These are phyloP conservation scores for Balakata baccata DNA, from an alignment of 345 rosid species.

Conservation along the genomic window DNA sequence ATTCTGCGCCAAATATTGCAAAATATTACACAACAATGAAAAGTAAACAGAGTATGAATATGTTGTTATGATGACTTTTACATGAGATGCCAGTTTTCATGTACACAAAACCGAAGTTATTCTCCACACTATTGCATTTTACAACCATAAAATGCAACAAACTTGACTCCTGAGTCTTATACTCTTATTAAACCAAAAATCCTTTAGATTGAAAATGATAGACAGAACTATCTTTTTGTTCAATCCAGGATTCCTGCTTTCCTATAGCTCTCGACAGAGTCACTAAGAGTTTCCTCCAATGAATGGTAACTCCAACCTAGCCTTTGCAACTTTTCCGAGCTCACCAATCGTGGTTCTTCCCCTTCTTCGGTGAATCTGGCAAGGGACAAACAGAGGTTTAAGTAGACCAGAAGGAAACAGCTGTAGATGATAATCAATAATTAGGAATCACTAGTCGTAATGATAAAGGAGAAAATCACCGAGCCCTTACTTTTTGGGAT, in stretches of 20 bases:
- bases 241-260: constrained; percentile 24
- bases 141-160: no score
- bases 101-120: no score
- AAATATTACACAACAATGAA: no score
- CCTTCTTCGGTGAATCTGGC: constrained; percentile 29
- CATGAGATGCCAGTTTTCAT: no score
- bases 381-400: neutral
- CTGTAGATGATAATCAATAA: neutral
- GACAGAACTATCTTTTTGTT: neutral
- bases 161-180: no score
- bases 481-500: constrained; percentile 44
- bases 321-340: constrained; percentile 30
- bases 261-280: constrained; percentile 33
- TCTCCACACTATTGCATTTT: no score
- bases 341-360: constrained; percentile 10
- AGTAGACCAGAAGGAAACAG: neutral
- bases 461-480: neutral
- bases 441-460: neutral
- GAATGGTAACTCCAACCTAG: constrained; percentile 38
- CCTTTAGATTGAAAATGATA: neutral
- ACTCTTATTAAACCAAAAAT: no score
- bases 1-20: no score
- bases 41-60: no score
- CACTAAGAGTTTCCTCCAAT: constrained; percentile 35
- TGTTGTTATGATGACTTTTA: no score